phyloP scores from a whole-genome alignment of 805 yeast species.

The Helenozyma rhizophorensis region DNA sequence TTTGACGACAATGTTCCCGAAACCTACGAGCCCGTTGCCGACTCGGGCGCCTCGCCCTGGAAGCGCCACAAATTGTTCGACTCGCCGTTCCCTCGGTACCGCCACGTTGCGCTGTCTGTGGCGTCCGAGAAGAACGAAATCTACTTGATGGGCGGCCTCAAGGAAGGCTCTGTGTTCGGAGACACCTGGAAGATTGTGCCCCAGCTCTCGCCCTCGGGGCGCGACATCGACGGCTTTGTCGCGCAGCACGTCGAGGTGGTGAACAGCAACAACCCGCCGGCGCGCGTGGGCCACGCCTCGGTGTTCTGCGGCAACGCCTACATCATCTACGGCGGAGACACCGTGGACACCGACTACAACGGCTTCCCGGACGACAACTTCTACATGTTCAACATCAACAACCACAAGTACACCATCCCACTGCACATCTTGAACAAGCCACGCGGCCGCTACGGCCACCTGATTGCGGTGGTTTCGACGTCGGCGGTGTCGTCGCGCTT shows the following conservation, averaged over 20 bases:
- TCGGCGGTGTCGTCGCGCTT: slow-evolving; percentile 46
- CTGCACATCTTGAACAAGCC: slow-evolving; percentile 57
- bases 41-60: slow-evolving; percentile 53
- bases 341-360: slow-evolving; percentile 69
- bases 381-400: slow-evolving; percentile 68
- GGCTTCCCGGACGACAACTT: slow-evolving; percentile 86
- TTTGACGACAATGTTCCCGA: slow-evolving; percentile 3
- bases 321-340: slow-evolving; percentile 95
- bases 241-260: slow-evolving; percentile 42
- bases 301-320: slow-evolving; percentile 92
- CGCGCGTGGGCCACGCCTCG: slow-evolving; percentile 94
- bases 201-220: slow-evolving; percentile 20
- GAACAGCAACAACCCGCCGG: slow-evolving; percentile 81
- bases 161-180: slow-evolving; percentile 88
- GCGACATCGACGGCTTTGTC: slow-evolving; percentile 20
- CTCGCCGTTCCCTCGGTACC: slow-evolving; percentile 92
- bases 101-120: slow-evolving; percentile 72
- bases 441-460: slow-evolving; percentile 91
- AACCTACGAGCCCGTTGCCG: slow-evolving; percentile 27
- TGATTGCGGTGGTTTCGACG: slow-evolving; percentile 67
- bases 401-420: slow-evolving; percentile 41
- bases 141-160: slow-evolving; percentile 90
- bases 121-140: slow-evolving; percentile 78
- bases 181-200: slow-evolving; percentile 89
- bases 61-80: slow-evolving; percentile 54